These are phyloP conservation scores for Allium cepa DNA, from an alignment of 106 monocot genomes.

Conservation along the genomic window DNA sequence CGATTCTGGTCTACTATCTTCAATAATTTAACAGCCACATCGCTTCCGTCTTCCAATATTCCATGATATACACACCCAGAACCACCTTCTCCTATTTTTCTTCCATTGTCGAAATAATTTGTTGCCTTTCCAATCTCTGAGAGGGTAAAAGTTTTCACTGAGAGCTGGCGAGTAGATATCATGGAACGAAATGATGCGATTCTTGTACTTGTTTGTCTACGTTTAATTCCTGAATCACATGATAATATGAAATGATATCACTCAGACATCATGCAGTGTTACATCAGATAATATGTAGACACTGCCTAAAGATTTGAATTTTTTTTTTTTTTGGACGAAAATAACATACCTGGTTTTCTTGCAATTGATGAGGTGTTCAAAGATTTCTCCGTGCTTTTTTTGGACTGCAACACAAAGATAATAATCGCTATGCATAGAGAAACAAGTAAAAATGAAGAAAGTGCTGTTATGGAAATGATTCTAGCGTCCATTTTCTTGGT, in stretches of 20 bases:
- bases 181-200: conserved; percentile 46
- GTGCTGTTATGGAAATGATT: conserved; percentile 48
- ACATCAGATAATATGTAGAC: neutral
- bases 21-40: conserved; percentile 72
- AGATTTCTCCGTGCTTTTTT: conserved; percentile 2
- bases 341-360: conserved; percentile 47
- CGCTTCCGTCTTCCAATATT: conserved; percentile 41
- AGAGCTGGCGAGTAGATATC: conserved; percentile 46
- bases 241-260: neutral
- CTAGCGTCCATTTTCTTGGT: conserved; percentile 51
- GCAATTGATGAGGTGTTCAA: conserved; percentile 31
- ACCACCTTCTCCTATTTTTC: conserved; percentile 66
- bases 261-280: neutral
- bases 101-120: conserved; percentile 47
- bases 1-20: conserved; percentile 14
- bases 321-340: no score
- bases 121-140: conserved; percentile 67
- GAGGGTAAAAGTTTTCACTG: conserved; percentile 74
- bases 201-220: conserved; percentile 39
- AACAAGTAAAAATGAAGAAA: conserved; percentile 39
- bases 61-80: conserved; percentile 72
- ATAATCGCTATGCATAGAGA: conserved; percentile 28
- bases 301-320: neutral
- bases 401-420: conserved; percentile 36
- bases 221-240: conserved; percentile 11